phyloP scores from a whole-genome alignment of 805 yeast species.

The Lachancea mirantina region DNA sequence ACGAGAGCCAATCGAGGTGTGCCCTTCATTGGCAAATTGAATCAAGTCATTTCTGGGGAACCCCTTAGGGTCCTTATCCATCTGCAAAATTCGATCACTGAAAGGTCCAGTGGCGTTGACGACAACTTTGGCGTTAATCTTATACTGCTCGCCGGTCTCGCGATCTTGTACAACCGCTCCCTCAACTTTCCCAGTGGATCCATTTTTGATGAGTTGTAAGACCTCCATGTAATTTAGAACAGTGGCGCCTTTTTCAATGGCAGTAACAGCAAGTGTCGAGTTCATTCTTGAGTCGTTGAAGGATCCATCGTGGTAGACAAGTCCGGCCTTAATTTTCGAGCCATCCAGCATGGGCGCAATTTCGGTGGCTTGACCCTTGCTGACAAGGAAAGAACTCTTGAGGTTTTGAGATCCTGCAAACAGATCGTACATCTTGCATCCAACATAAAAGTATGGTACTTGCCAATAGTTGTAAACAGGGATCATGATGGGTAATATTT shows the following conservation, averaged over 20 bases:
- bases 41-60: conserved; percentile 46
- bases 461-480: conserved; percentile 98
- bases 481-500: conserved; percentile 84
- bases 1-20: conserved; percentile 25
- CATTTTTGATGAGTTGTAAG: conserved; percentile 60
- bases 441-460: conserved; percentile 86
- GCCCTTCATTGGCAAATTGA: conserved; percentile 14
- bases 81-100: conserved; percentile 74
- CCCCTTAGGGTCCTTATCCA: conserved; percentile 71
- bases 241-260: conserved; percentile 82
- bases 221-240: conserved; percentile 84
- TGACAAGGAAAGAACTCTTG: conserved; percentile 65
- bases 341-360: conserved; percentile 83
- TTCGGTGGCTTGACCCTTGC: conserved; percentile 57
- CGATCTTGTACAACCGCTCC: conserved; percentile 74
- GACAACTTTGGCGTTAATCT: conserved; percentile 62
- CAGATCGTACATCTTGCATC: conserved; percentile 86
- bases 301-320: conserved; percentile 92
- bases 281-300: conserved; percentile 92
- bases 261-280: conserved; percentile 77
- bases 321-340: conserved; percentile 73
- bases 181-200: conserved; percentile 46
- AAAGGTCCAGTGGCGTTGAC: conserved; percentile 95
- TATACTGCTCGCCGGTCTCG: conserved; percentile 57
- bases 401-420: conserved; percentile 87